Evolutionary conservation across 352 stramenopile species (phyloP), one percentile per base, ranked within the genome.

Genomic region (Globisporangium polare): DNA sequence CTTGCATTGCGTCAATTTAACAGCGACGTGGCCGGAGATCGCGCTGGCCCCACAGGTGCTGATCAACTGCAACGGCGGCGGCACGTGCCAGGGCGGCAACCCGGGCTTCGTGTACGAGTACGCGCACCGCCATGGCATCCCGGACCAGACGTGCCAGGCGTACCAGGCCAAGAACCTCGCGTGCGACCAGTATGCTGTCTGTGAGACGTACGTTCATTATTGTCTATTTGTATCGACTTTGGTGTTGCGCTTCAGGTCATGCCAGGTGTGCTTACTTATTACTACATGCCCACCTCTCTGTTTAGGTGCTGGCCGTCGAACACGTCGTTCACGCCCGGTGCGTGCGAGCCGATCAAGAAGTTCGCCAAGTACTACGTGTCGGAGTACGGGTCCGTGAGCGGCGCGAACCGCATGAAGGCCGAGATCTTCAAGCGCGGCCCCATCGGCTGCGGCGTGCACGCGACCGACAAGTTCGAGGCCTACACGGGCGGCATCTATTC

Each of bases 351-450:
- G 7, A 77, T 97, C 49, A 91, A 92, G 72, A 82, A 77, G 53
- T 97, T 96, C 55, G 78, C 71, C 42, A 95, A 94, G 69, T 97
- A 95, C 70, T 96, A 89, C 58, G 85, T 97, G 24, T 88, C 80
- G 10, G 92, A 98, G 60, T 97, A 96, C 61, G 91, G 90, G 52
- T 80, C 73, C 39, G 89, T 98, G 20, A 88, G 75, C 46, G 92
- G 89, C 53, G 86, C 72, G 46, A 72, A 95, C 61, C 80, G 72
- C 37, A 97, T 98, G 88, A 97, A 97, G 74, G 85, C 87, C 2
- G 92, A 98, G 77, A 92, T 98, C 50, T 96, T 83, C 74, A 92
- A 94, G 66, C 88, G 89, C 37, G 90, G 90, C 0, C 90, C 90
- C 7, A 96, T 97, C 56, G 89, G 89, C 18, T 97, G 90, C 55